phyloP scores from a whole-genome alignment of 2,329 filamentous ascomycete genomes.

The Westerdykella ornata region DNA sequence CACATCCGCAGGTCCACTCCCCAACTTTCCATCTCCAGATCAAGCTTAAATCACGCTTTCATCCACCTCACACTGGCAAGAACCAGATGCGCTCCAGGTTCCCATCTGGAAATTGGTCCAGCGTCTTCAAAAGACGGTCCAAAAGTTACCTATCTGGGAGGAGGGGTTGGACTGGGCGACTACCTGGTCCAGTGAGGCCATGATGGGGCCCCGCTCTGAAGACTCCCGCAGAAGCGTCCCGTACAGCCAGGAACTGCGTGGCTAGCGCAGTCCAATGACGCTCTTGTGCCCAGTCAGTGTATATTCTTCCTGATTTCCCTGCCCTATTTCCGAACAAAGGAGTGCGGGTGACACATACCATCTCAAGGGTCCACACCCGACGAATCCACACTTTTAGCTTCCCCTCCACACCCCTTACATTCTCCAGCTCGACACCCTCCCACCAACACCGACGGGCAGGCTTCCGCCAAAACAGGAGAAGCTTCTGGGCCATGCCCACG shows the following conservation, averaged over 20 bases:
- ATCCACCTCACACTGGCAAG: too few relatives aligned
- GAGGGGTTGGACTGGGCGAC: too few relatives aligned
- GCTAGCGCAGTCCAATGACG: slow-evolving; percentile 75
- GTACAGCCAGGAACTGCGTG: not conserved
- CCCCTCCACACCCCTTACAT: slow-evolving; percentile 84
- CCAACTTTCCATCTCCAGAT: too few relatives aligned
- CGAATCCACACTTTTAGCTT: slow-evolving; percentile 97
- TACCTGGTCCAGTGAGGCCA: too few relatives aligned
- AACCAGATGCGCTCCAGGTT: too few relatives aligned
- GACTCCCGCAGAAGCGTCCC: too few relatives aligned
- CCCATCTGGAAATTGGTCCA: too few relatives aligned
- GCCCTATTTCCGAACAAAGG: slow-evolving; percentile 3
- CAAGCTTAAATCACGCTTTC: too few relatives aligned
- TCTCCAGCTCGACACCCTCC: slow-evolving; percentile 89
- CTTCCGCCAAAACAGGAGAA: slow-evolving; percentile 96
- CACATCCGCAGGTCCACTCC: too few relatives aligned
- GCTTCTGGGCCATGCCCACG: slow-evolving; percentile 96
- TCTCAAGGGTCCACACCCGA: slow-evolving; percentile 96
- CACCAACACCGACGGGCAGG: slow-evolving; percentile 96
- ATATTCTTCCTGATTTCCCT: slow-evolving; percentile 2
- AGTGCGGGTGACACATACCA: slow-evolving; percentile 49
- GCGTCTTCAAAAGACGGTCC: too few relatives aligned
- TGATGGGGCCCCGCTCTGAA: too few relatives aligned
- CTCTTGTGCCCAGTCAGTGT: slow-evolving; percentile 47
- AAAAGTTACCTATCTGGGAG: too few relatives aligned